These are phyloP conservation scores for Gracilaria gracilis DNA, from an alignment of 23 red algal genomes.

Conservation along the genomic window DNA sequence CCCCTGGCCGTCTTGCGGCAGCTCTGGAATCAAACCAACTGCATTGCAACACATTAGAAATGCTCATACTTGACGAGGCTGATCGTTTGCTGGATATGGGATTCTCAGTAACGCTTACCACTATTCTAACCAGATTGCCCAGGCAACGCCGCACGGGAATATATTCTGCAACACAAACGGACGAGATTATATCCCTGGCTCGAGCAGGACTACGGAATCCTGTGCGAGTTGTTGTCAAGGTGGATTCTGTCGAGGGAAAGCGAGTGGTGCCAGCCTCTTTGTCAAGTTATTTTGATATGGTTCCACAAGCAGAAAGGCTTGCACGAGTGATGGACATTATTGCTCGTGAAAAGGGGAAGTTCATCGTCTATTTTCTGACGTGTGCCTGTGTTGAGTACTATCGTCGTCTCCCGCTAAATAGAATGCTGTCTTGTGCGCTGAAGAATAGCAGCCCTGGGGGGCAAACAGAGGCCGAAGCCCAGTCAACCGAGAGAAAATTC, in stretches of 20 bases:
- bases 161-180: conserved; percentile 87
- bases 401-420: conserved; percentile 38
- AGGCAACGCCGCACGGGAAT: conserved; percentile 83
- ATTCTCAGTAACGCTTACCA: conserved; percentile 77
- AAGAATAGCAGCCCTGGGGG: neutral
- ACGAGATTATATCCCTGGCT: conserved; percentile 71
- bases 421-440: conserved; percentile 12
- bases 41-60: conserved; percentile 46
- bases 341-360: conserved; percentile 54
- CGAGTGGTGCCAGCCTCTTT: conserved; percentile 59
- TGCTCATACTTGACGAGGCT: conserved; percentile 93
- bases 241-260: conserved; percentile 42
- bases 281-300: conserved; percentile 55
- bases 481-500: conserved; percentile 23
- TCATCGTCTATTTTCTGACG: conserved; percentile 85
- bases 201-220: conserved; percentile 84
- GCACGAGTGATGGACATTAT: conserved; percentile 45
- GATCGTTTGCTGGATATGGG: conserved; percentile 94
- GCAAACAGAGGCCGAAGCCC: neutral
- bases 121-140: conserved; percentile 77
- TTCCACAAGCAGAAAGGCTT: conserved; percentile 57
- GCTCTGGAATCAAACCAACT: conserved; percentile 59
- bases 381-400: conserved; percentile 82
- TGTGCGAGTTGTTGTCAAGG: conserved; percentile 66
- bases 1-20: conserved; percentile 85